Evolutionary conservation across 495 filamentous ascomycete genomes (phyloP), one percentile per base, ranked within the genome.

Genomic region (Neurospora sp.): DNA sequence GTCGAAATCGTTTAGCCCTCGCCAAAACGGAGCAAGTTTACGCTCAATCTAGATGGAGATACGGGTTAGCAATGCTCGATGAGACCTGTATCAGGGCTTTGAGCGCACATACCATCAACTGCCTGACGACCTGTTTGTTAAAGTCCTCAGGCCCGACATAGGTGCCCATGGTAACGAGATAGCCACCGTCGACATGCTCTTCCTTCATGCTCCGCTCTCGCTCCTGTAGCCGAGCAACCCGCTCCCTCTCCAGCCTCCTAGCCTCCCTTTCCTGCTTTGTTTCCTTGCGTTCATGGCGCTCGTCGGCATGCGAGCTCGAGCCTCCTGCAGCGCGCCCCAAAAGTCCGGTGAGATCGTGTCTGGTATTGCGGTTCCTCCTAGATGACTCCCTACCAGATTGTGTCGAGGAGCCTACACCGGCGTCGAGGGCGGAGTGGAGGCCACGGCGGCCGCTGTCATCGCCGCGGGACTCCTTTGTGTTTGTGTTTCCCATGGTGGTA

Each of bases 121-220:
- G 95, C 77, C 96, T 89, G 54, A 98, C 96, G 39, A 94, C 86
- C 48, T 85, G 84, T 79, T 98, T 98, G 83, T 90, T 97, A 79
- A 94, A 99, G 81, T 99, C 96, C 81, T 99, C 96, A 21, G 89
- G 85, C 4, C 95, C 93, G 8, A 92, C 94, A 79, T 99, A 99
- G 45, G 94, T 91, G 34, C 96, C 96, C 81, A 97, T 90, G 0
- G 96, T 99, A 45, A 98, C 96, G 38, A 98, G 83, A 83, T 92
- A 98, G 38, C 96, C 96, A 39, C 96, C 96, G 84, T 98, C 96
- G 38, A 97, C 92, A 81, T 93, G 89, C 77, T 98, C 96, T 76
- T 98, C 95, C 76, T 86, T 91, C 85, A 98, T 92, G 80, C 96
- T 99, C 79, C 93, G 87, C 82, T 97, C 95, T 37, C 94, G 87